Percentiles rank a stretch among this genome's conserved stretches.
Conservation (phyloP, 768 basidiomycete species). For the Hemileccinum impolitum region DNA sequence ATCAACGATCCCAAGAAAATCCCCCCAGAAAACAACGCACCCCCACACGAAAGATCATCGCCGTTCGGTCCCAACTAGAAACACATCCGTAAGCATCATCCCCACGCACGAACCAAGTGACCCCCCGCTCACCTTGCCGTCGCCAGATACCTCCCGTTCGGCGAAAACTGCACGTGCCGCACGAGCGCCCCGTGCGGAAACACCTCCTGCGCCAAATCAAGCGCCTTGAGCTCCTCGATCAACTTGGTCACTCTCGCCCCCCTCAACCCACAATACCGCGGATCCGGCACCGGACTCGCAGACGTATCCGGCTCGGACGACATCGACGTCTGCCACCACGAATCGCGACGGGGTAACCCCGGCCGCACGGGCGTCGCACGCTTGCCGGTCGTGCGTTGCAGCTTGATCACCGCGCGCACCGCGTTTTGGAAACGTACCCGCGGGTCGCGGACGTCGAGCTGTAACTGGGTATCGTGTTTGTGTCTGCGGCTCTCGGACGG, state of each 20-base stretch:
- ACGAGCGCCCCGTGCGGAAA: conserved; percentile 47
- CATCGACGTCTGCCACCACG: conserved; percentile 26
- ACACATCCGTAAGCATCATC: not conserved
- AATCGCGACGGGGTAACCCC: conserved; percentile 23
- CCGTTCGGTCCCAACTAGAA: conserved; percentile 47
- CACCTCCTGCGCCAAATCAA: conserved; percentile 38
- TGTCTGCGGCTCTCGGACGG: not conserved
- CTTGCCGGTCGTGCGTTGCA: conserved; percentile 31
- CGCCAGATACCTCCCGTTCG: conserved; percentile 50
- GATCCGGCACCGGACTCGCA: conserved; percentile 17
- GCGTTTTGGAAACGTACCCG: conserved; percentile 38
- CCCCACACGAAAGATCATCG: conserved; percentile 44
- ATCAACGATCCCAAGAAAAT: not conserved
- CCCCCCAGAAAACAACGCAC: conserved; percentile 18
- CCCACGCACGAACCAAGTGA: not conserved
- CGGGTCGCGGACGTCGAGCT: conserved; percentile 22
- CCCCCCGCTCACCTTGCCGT: conserved; percentile 49
- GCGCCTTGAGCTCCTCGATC: conserved; percentile 38
- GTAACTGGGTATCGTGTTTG: conserved; percentile 7
- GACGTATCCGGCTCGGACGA: not conserved
- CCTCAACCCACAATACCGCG: conserved; percentile 28
- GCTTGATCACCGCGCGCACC: conserved; percentile 42
- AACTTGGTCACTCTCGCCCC: conserved; percentile 37
- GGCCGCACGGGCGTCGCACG: conserved; percentile 16
- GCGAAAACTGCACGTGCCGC: conserved; percentile 54